Base-by-base conservation (phyloP, 169 alveolate genomes). In the Plasmodium berghei region DNA sequence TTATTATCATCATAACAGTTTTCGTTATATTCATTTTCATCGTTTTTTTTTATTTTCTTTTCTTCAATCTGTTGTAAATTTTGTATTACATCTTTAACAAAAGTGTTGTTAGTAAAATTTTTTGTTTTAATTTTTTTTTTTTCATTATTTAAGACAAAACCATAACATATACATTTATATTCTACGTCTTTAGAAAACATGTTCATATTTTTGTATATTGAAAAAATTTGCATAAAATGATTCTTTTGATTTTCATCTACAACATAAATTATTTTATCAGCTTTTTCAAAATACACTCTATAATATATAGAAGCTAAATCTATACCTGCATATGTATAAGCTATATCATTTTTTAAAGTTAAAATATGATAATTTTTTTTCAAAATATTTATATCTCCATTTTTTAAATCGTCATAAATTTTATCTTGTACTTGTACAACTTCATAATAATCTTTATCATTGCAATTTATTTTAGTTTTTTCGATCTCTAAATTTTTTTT, bases 291-390 rank as follows among this genome's bases (percentile, higher is more conserved):
- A 26, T 26, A 6, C 10, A 94, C 83, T 59, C 96, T 58, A 59
- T 94, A 89, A 24, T 80, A 72, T 46, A 94, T 64, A 20, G 96
- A 94, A 22, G 95, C 91, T 45, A 94, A 22, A 55, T 94, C 96
- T 49, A 92, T 87, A 16, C 95, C 94, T 42, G 93, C 93, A 71
- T 94, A 94, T 5, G 96, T 94, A 64, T 80, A 87, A 34, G 92
- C 73, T 9, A 93, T 92, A 56, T 92, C 94, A 55, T 71, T 89
- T 26, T 94, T 87, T 20, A 87, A 52, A 49, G 91, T 86, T 52
- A 86, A 6, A 58, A 86, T 28, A 6, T 54, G 28, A 66, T 58
- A 86, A 49, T 71, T 45, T 5, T 86, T 26, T 64, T 86, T 86
- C 24, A 86, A 70, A 58, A 26, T 2, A 10, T 48, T 42, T 2